Evolutionary conservation across 2,329 filamentous ascomycete species (phyloP), one percentile per base, ranked within the genome.

Genomic region (Capronia americana): DNA sequence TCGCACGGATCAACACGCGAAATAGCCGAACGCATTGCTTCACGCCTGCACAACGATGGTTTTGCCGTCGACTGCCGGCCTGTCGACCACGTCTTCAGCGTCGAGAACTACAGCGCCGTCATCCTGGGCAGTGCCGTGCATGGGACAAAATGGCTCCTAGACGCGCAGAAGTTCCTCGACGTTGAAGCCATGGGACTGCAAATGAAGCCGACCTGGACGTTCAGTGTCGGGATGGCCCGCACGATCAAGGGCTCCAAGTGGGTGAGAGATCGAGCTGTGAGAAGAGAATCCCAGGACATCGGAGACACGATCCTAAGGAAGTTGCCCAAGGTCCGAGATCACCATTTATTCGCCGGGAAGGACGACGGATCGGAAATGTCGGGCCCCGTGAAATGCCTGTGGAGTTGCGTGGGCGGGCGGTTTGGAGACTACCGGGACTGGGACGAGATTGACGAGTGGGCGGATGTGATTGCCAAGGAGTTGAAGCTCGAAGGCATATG

Each of bases 31-130:
- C 68, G 65, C 14, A 70, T 70, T 10, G 68, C 68, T 26, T 57
- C 65, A 46, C 65, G 68, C 14, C 65, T 70, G 6, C 65, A 70
- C 23, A 60, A 51, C 7, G 44, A 63, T 46, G 68, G 68, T 51
- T 66, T 68, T 54, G 68, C 62, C 46, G 68, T 70, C 63, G 68
- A 70, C 54, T 70, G 68, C 38, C 56, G 68, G n/a, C 63, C 65
- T 4, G 68, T 70, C n/a, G 68, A 70, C 63, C 68, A 60, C 41
- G 68, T 70, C 12, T 68, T 54, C 63, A 68, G 65, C 48, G 68
- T 70, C 44, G 68, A 68, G 24, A 70, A 68, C 57, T 70, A 70
- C 50, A 66, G 57, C 24, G 68, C 68, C 17, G 68, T 70, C 50
- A 68, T 70, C 46, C 61, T 70, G 32, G 68, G 68, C 20, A 70